phyloP scores from a whole-genome alignment of 768 basidiomycete species.

The Boletellus ananiceps region DNA sequence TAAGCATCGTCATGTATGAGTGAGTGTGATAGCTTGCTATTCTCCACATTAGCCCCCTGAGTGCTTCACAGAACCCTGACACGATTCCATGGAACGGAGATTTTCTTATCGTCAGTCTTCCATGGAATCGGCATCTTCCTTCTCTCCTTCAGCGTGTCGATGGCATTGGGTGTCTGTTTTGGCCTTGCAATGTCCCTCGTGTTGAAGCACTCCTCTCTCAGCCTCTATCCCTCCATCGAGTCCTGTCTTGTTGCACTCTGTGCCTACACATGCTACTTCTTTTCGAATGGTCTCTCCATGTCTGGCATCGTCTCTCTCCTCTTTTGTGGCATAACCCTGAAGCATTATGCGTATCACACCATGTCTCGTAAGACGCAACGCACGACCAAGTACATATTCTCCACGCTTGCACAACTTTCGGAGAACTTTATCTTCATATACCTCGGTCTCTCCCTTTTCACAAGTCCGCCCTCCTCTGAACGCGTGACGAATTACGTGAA shows the following conservation, averaged over 20 bases:
- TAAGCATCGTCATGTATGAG: constrained; percentile 99
- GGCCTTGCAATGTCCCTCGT: constrained; percentile 88
- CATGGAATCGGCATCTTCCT: constrained; percentile 98
- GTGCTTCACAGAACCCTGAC: constrained; percentile 66
- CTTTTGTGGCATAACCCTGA: constrained; percentile 98
- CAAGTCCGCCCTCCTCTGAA: constrained; percentile 71
- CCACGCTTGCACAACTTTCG: constrained; percentile 86
- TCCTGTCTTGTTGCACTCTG: constrained; percentile 93
- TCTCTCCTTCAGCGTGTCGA: constrained; percentile 89
- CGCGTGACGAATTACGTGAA: constrained; percentile 84
- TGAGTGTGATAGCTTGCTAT: constrained; percentile 43
- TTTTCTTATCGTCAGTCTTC: constrained; percentile 84
- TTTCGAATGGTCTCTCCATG: constrained; percentile 94
- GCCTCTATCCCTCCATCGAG: constrained; percentile 88
- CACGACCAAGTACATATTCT: constrained; percentile 93
- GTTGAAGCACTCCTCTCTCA: constrained; percentile 89
- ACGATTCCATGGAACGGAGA: constrained; percentile 85
- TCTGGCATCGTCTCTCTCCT: constrained; percentile 95
- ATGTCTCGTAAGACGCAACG: constrained; percentile 95
- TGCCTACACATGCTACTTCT: constrained; percentile 97
- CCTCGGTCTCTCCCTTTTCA: constrained; percentile 96
- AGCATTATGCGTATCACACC: constrained; percentile 99
- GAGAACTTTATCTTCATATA: constrained; percentile 99
- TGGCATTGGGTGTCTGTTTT: constrained; percentile 89
- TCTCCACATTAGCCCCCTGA: background rate